phyloP scores from a whole-genome alignment of 2,329 filamentous ascomycete genomes.

The Periconia sp. region DNA sequence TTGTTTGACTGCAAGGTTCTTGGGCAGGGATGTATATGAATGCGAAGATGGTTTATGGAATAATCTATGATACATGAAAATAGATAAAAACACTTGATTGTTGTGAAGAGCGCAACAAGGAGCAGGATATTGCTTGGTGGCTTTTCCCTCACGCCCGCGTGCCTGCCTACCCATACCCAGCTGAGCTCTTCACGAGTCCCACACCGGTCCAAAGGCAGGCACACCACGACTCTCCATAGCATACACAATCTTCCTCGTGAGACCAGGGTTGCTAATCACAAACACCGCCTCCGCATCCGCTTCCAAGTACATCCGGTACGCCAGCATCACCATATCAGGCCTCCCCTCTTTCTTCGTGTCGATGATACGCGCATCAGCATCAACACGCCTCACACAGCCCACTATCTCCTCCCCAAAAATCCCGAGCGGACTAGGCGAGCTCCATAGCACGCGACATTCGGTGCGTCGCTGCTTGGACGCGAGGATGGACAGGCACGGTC shows the following conservation, averaged over 20 bases:
- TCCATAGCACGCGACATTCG: slow-evolving; percentile 67
- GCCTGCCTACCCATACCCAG: too few species aligned
- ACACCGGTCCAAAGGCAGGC: slow-evolving; percentile 70
- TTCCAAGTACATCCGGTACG: slow-evolving; percentile 53
- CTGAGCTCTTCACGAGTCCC: slow-evolving; percentile 53
- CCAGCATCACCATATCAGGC: slow-evolving; percentile 61
- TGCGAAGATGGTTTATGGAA: too few species aligned
- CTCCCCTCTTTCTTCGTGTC: slow-evolving; percentile 63
- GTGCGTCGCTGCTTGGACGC: slow-evolving; percentile 47
- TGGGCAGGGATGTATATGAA: too few species aligned
- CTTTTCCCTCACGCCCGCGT: too few species aligned
- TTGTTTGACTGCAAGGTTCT: too few species aligned
- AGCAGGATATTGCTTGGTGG: too few species aligned
- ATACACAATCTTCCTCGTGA: slow-evolving; percentile 69
- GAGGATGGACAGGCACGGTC: slow-evolving; percentile 51
- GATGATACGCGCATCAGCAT: slow-evolving; percentile 64
- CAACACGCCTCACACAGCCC: slow-evolving; percentile 55
- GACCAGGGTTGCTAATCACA: slow-evolving; percentile 68
- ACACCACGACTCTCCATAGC: slow-evolving; percentile 66
- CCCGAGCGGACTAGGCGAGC: slow-evolving; percentile 59
- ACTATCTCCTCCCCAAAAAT: slow-evolving; percentile 64
- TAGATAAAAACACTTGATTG: too few species aligned
- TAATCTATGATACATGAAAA: too few species aligned
- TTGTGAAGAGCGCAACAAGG: too few species aligned
- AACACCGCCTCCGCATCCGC: slow-evolving; percentile 66